A percentile compares a stretch with the other conserved stretches of the same genome.
phyloP scores from a whole-genome alignment of 768 basidiomycete genomes.

The Heimioporus sp. region DNA sequence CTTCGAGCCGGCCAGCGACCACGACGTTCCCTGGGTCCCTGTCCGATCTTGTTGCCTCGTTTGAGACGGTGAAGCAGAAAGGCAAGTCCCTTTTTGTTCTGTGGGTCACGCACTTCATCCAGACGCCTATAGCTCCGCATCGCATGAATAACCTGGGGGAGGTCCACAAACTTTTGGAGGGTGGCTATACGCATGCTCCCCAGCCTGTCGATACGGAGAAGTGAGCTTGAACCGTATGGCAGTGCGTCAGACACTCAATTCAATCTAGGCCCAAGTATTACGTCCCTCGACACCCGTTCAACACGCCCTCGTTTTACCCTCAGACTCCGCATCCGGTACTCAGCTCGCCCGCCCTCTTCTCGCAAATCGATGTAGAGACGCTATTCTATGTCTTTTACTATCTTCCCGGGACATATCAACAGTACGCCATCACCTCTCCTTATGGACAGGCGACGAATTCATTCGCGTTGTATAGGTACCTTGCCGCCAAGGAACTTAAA shows the following conservation, averaged over 20 bases:
- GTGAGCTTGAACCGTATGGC: conserved; percentile 48
- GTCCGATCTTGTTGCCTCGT: conserved; percentile 90
- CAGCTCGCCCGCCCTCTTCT: conserved; percentile 80
- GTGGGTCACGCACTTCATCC: neutral
- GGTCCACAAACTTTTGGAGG: conserved; percentile 90
- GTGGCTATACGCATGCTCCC: conserved; percentile 85
- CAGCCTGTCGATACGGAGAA: conserved; percentile 95
- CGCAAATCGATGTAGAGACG: conserved; percentile 94
- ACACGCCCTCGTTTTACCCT: conserved; percentile 92
- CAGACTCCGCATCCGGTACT: conserved; percentile 81
- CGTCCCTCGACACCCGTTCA: conserved; percentile 87
- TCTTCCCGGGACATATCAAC: conserved; percentile 95
- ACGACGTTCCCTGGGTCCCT: conserved; percentile 77
- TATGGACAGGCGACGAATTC: conserved; percentile 1
- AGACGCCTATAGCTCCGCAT: conserved; percentile 52
- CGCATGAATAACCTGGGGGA: conserved; percentile 86
- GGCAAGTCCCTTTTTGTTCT: conserved; percentile 46
- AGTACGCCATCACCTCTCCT: conserved; percentile 44
- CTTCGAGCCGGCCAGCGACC: conserved; percentile 38
- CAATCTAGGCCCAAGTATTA: conserved; percentile 90
- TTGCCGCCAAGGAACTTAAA: conserved; percentile 96
- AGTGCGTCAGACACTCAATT: conserved; percentile 2
- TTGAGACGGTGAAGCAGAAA: conserved; percentile 96
- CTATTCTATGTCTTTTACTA: conserved; percentile 99
- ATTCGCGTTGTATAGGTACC: conserved; percentile 53